A percentile compares a stretch with the other conserved stretches of the same genome.
phyloP scores from a whole-genome alignment of 1,139 yeast species.

The Zygosaccharomyces pseudobailii region DNA sequence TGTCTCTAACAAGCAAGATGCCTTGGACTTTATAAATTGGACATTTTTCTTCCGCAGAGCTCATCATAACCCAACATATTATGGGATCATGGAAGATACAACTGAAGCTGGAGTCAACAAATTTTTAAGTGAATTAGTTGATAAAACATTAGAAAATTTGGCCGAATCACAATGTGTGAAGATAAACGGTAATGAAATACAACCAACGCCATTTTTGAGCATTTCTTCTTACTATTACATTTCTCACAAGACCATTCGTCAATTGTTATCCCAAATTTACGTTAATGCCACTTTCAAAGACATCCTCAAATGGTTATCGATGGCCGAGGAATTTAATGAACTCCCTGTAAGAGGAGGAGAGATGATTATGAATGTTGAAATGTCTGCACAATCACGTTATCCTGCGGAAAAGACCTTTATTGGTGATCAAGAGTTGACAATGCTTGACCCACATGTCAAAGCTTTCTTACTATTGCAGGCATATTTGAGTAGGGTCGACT shows the following conservation, averaged over 20 bases:
- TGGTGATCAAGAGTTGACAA: slow-evolving; percentile 51
- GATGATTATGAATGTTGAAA: slow-evolving; percentile 83
- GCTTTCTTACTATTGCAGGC: slow-evolving; percentile 85
- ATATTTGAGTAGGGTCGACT: slow-evolving; percentile 70
- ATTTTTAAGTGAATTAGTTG: slow-evolving; percentile 71
- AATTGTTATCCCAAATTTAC: slow-evolving; percentile 50
- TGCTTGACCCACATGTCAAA: slow-evolving; percentile 96
- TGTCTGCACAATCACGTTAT: slow-evolving; percentile 76
- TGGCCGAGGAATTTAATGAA: slow-evolving; percentile 88
- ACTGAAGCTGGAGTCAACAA: slow-evolving; percentile 61
- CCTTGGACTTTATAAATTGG: slow-evolving; percentile 90
- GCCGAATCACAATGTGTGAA: slow-evolving; percentile 68
- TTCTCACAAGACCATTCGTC: slow-evolving; percentile 83
- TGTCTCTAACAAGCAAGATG: slow-evolving; percentile 75
- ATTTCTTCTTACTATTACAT: slow-evolving; percentile 90
- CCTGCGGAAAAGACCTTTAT: slow-evolving; percentile 46
- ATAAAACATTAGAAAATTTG: slow-evolving; percentile 62
- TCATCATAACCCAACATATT: slow-evolving; percentile 92
- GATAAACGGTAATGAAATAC: slow-evolving; percentile 42
- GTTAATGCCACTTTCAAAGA: slow-evolving; percentile 57
- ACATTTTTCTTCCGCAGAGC: slow-evolving; percentile 91
- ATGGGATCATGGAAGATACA: slow-evolving; percentile 69
- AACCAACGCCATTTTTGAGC: slow-evolving; percentile 75
- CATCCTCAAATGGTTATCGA: slow-evolving; percentile 65
- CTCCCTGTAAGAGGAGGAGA: slow-evolving; percentile 94